Evolutionary conservation across 495 filamentous ascomycete species (phyloP), one percentile per base, ranked within the genome.

Genomic region (Opeltia flavorubescens): DNA sequence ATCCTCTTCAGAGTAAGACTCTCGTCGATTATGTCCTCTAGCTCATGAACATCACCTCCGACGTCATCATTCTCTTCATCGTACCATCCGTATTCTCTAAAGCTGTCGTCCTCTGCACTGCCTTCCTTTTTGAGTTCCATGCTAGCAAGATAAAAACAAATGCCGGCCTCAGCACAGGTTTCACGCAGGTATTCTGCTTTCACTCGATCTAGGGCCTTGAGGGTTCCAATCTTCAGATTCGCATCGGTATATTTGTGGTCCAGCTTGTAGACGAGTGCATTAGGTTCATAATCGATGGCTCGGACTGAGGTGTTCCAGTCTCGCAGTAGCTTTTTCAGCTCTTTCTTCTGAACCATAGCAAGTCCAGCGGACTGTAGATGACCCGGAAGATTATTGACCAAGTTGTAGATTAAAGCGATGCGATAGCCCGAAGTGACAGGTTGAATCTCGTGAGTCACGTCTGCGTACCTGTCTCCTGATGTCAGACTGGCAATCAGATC

Each of bases 351-450:
- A 40, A 39, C 52, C 44, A 21, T 26, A 21, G 38, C 30, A 12
- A 46, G 25, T 23, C 20, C 44, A 29, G 28, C 27, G 41, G 50
- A 43, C 48, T 47, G 21, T 33, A 53, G 43, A 23, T 41, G 29
- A 5, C 18, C 42, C 11, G 38, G 46, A 8, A 25, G 44, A 15
- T 40, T 47, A 33, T 72, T 60, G 12, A 67, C 62, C n/a, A 78
- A 62, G 49, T 77, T 78, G 55, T 72, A 78, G 2, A 66, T 70
- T 11, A 77, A 51, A 15, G 75, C 70, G 41, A 68, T 60, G 7
- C 71, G 67, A 46, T 66, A 67, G 2, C 74, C 75, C 3, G 61
- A 64, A 5, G 45, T 64, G 13, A 77, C 67, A 4, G 67, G 65
- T 25, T 63, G 58, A 35, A 76, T 62, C 51, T 75, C 68, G 49